These are phyloP conservation scores for Colletotrichum trifolii DNA, from an alignment of 2,329 filamentous ascomycete genomes.

Conservation along the genomic window DNA sequence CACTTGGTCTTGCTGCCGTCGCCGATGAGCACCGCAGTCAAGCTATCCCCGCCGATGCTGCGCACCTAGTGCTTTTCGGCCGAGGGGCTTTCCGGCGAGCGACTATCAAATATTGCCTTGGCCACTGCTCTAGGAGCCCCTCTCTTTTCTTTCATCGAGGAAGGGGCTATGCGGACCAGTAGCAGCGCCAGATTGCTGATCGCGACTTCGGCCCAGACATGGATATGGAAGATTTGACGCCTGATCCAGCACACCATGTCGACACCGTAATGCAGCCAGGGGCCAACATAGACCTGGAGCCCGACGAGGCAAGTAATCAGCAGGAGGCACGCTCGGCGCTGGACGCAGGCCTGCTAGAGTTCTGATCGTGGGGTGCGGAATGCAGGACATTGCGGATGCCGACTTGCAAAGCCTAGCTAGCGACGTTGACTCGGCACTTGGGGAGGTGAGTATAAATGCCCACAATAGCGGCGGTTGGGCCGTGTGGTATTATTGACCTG, in stretches of 20 bases:
- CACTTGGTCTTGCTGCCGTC: conserved; percentile 18
- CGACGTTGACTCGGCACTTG: conserved; percentile 44
- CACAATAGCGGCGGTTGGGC: neutral
- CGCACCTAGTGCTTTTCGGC: neutral
- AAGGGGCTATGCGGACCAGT: neutral
- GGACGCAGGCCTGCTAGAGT: neutral
- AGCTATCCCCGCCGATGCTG: neutral
- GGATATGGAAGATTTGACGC: conserved; percentile 20
- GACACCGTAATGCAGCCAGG: conserved; percentile 15
- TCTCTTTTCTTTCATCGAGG: neutral
- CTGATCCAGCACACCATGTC: conserved; percentile 21
- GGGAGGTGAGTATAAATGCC: conserved; percentile 39
- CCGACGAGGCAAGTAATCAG: conserved; percentile 32
- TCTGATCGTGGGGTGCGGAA: conserved; percentile 1
- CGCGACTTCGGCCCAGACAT: conserved; percentile 1
- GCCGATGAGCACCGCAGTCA: conserved; percentile 19
- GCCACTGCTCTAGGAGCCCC: neutral
- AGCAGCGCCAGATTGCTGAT: neutral
- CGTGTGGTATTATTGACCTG: too few relatives aligned
- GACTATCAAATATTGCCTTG: neutral
- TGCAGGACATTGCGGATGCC: conserved; percentile 27
- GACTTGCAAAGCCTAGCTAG: conserved; percentile 35
- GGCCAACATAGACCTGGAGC: conserved; percentile 24
- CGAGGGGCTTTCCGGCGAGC: neutral
- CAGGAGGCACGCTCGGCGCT: neutral